Conservation (phyloP, 176 grass and related monocot species). For the Alopecurus myosuroides region DNA sequence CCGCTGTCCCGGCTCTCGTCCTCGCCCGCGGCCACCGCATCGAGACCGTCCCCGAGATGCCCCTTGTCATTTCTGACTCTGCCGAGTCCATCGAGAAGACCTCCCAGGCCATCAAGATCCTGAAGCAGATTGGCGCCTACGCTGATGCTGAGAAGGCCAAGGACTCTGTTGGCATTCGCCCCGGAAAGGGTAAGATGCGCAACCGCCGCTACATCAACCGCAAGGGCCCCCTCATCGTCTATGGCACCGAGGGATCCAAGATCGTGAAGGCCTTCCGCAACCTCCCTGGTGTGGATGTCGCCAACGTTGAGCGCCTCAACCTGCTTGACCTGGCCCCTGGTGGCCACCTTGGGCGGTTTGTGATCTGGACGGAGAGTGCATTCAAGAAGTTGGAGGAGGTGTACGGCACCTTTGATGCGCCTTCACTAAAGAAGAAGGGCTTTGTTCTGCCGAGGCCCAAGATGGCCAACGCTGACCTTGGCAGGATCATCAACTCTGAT, state of each 20-base stretch:
- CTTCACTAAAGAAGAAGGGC: conserved; percentile 74
- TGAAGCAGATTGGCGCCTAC: conserved; percentile 71
- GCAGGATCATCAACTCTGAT: conserved; percentile 84
- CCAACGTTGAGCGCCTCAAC: conserved; percentile 85
- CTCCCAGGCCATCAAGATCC: conserved; percentile 68
- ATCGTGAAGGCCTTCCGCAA: conserved; percentile 88
- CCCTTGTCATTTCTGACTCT: conserved; percentile 66
- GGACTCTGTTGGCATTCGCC: conserved; percentile 60
- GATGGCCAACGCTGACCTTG: conserved; percentile 74
- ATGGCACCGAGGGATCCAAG: conserved; percentile 86
- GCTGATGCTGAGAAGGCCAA: conserved; percentile 86
- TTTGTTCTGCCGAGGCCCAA: conserved; percentile 73
- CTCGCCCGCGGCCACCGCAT: conserved; percentile 71
- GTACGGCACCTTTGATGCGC: conserved; percentile 65
- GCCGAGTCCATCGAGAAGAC: conserved; percentile 79
- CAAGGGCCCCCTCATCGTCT: conserved; percentile 81
- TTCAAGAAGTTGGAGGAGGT: conserved; percentile 88
- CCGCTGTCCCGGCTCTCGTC: conserved; percentile 72
- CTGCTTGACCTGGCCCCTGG: conserved; percentile 80
- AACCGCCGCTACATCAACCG: conserved; percentile 82
- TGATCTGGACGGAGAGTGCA: conserved; percentile 87
- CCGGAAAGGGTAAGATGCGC: conserved; percentile 76
- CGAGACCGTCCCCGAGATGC: conserved; percentile 63
- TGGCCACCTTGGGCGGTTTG: conserved; percentile 78
- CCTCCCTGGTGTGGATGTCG: conserved; percentile 71